Conservation (phyloP, 441 rosid genomes). For the Adansonia gregorii region DNA sequence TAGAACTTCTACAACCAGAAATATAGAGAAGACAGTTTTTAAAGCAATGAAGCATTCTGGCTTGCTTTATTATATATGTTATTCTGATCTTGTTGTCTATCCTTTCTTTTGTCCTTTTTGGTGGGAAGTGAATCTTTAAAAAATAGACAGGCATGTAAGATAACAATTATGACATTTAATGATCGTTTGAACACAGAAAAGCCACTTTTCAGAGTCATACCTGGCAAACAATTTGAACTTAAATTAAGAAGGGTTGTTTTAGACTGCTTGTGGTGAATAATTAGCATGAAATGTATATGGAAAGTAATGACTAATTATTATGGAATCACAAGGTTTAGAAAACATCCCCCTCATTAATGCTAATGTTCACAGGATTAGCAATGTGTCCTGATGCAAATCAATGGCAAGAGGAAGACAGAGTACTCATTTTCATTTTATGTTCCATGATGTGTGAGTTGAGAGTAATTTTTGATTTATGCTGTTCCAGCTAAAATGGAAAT, state of each 20-base stretch:
- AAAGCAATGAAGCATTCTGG: not conserved
- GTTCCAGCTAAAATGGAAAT: conserved; percentile 14
- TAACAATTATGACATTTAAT: conserved; percentile 9
- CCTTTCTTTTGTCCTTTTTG: not conserved
- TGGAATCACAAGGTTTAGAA: conserved; percentile 19
- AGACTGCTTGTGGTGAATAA: not conserved
- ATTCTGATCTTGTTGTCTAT: not conserved
- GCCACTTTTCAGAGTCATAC: not conserved
- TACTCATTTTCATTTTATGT: not conserved
- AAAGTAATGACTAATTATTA: conserved; percentile 19
- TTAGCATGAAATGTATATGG: not conserved
- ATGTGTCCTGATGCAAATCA: not conserved
- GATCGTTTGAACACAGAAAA: conserved; percentile 3
- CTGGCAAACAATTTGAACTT: not conserved
- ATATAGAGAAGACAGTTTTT: not conserved
- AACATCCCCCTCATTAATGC: not conserved
- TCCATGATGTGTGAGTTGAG: not conserved
- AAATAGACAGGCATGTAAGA: not conserved
- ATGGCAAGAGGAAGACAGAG: conserved; percentile 7
- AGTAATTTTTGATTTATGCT: not conserved
- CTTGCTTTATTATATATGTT: not conserved
- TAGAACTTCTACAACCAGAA: conserved; percentile 2
- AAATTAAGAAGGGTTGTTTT: conserved; percentile 11
- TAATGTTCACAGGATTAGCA: conserved; percentile 4
- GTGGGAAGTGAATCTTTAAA: conserved; percentile 10